Evolutionary conservation across 306 rosid genomes (phyloP), one percentile per base, ranked within the genome.

Genomic region (Rosa multiflora): DNA sequence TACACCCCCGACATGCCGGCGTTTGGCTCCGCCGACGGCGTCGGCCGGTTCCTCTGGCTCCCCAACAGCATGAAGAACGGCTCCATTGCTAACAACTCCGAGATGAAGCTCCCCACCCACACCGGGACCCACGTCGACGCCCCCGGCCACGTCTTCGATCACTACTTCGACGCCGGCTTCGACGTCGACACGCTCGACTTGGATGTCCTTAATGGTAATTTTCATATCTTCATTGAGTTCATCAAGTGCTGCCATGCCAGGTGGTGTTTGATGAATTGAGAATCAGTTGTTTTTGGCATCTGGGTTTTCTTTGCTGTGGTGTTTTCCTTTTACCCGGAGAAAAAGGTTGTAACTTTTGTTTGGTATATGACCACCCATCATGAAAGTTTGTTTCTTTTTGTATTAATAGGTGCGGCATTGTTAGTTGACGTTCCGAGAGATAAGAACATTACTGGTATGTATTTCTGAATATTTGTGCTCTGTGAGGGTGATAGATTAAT

Each of bases 81-180:
- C 18, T 92, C 97, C 3, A 47, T 53, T 70, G 85, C 97, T 37
- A 94, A 92, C 75, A 43, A 8, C 80, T 94, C 97, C 0, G 83
- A 62, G 55, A 23, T 94, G 62, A 89, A 87, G 92, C 86, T 92
- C 0, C 91, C 92, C 23, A 67, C 72, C 78, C 98, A 94, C 86
- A 88, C 92, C 2, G 98, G 98, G 26, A 94, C 97, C 12, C 98
- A 94, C 55, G 97, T 94, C 44, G 97, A 92, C 61, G 85, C 97
- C 48, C 97, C 97, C 0, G 83, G 97, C 4, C 98, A 94, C 84
- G 83, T 92, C 70, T 86, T 80, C 82, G 97, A 94, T 64, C 86
- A 88, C 81, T 92, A 94, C 87, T 87, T 78, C 42, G 97, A 94
- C 58, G 93, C 94, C 2, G 95, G 98, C 43, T 94, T 94, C 82